Conservation (phyloP, 2,329 filamentous ascomycete species). For the Malbranchea cinnamomea region DNA sequence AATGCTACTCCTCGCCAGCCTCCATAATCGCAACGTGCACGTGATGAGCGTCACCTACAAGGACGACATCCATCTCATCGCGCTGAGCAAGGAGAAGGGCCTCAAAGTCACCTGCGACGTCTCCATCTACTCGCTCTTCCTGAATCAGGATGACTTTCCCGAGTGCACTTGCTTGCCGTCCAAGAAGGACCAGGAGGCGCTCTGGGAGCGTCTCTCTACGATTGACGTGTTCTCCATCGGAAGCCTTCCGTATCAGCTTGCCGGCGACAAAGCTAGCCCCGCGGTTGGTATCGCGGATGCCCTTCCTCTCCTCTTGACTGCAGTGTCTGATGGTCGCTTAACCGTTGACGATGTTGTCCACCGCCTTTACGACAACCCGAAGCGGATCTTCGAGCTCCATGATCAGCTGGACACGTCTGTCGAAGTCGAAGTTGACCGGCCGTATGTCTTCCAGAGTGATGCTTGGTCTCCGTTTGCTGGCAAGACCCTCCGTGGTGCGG, state of each 20-base stretch:
- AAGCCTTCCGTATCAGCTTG: slow-evolving; percentile 63
- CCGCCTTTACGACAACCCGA: slow-evolving; percentile 63
- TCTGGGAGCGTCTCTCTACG: slow-evolving; percentile 57
- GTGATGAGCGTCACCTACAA: slow-evolving; percentile 68
- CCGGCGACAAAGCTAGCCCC: slow-evolving; percentile 42
- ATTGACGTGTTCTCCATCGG: slow-evolving; percentile 72
- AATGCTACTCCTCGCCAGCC: slow-evolving; percentile 59
- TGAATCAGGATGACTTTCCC: slow-evolving; percentile 56
- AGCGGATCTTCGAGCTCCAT: slow-evolving; percentile 68
- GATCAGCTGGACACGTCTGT: slow-evolving; percentile 60
- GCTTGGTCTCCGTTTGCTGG: slow-evolving; percentile 59
- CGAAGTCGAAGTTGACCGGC: slow-evolving; percentile 61
- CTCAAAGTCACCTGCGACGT: slow-evolving; percentile 71
- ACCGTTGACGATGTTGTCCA: slow-evolving; percentile 58
- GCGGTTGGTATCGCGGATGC: slow-evolving; percentile 57
- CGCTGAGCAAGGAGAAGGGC: slow-evolving; percentile 67
- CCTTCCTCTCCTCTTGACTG: slow-evolving; percentile 59
- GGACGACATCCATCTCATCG: slow-evolving; percentile 64
- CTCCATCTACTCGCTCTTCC: slow-evolving; percentile 63
- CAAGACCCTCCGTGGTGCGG: slow-evolving; percentile 50
- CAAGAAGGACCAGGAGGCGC: slow-evolving; percentile 50
- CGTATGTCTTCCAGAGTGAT: slow-evolving; percentile 42
- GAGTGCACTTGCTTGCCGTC: slow-evolving; percentile 52
- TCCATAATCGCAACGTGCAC: slow-evolving; percentile 64
- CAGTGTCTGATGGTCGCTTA: slow-evolving; percentile 57